A percentile compares a stretch with the other conserved stretches of the same genome.
phyloP scores from a whole-genome alignment of 371 early-diverging fungal genomes.

The Mucor velutinosus region DNA sequence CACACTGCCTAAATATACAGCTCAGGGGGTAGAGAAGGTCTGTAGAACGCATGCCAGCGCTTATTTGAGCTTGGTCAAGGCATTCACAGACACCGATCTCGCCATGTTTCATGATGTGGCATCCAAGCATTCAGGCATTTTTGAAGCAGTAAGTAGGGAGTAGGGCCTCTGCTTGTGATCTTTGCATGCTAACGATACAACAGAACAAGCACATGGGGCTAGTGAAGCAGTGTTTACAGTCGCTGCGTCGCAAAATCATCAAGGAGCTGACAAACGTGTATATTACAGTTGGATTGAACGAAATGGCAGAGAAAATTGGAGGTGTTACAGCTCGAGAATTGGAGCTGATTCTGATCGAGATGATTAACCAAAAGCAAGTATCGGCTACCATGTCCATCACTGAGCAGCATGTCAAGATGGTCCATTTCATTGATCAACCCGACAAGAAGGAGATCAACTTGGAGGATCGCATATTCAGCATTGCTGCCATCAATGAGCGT shows the following conservation, averaged over 20 bases:
- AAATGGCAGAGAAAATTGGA: slow-evolving; percentile 63
- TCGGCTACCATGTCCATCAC: slow-evolving; percentile 60
- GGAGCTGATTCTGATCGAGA: slow-evolving; percentile 51
- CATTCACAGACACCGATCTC: slow-evolving; percentile 54
- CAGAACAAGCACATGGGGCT: slow-evolving; percentile 73
- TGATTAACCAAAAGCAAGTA: slow-evolving; percentile 64
- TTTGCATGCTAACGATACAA: neutral
- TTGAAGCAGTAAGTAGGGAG: slow-evolving; percentile 26
- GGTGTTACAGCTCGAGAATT: slow-evolving; percentile 29
- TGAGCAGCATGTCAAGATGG: slow-evolving; percentile 58
- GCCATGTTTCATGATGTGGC: slow-evolving; percentile 37
- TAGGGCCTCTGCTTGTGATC: neutral
- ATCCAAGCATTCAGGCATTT: slow-evolving; percentile 25
- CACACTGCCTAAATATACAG: slow-evolving; percentile 67
- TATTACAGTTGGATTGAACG: slow-evolving; percentile 69
- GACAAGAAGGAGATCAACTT: slow-evolving; percentile 47
- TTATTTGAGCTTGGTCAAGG: slow-evolving; percentile 63
- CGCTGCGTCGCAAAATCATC: slow-evolving; percentile 62
- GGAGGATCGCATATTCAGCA: slow-evolving; percentile 51
- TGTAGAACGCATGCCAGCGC: slow-evolving; percentile 43
- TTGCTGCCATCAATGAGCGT: slow-evolving; percentile 40
- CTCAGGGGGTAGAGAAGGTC: slow-evolving; percentile 50
- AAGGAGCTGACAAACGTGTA: slow-evolving; percentile 77
- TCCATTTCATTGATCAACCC: slow-evolving; percentile 66
- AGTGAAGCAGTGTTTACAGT: slow-evolving; percentile 66